Evolutionary conservation across 2,329 filamentous ascomycete genomes (phyloP).

Genomic region (Neoscytalidium dimidiatum): DNA sequence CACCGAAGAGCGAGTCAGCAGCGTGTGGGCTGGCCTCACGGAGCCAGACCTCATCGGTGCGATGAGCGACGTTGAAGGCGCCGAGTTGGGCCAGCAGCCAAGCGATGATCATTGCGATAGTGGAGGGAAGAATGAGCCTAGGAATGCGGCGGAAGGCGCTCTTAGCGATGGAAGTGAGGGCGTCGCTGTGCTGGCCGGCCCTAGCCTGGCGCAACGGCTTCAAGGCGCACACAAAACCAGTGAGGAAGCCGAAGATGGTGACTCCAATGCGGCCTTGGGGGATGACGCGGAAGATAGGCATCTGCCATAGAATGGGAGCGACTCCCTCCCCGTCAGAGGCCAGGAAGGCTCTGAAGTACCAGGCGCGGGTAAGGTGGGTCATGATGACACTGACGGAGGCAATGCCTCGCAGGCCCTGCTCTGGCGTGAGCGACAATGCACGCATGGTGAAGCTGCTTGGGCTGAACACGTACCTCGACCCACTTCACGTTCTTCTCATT

Average conservation of each 20-base stretch:
- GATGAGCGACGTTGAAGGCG: conserved; percentile 50
- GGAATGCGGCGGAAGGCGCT: conserved; percentile 57
- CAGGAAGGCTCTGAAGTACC: conserved; percentile 55
- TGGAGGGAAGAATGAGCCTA: conserved; percentile 54
- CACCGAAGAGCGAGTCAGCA: conserved; percentile 46
- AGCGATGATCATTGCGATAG: conserved; percentile 53
- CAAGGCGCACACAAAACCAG: conserved; percentile 58
- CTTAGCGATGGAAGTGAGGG: conserved; percentile 52
- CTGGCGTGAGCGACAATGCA: conserved; percentile 4
- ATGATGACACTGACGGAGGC: conserved; percentile 56
- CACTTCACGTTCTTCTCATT: conserved; percentile 42
- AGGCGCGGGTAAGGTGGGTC: conserved; percentile 55
- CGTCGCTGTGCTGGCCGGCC: conserved; percentile 45
- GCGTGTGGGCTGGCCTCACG: conserved; percentile 51
- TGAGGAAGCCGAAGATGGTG: conserved; percentile 59
- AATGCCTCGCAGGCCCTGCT: conserved; percentile 54
- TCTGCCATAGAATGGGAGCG: conserved; percentile 50
- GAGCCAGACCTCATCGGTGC: conserved; percentile 55
- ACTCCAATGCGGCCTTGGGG: conserved; percentile 58
- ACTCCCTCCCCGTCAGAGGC: conserved; percentile 46
- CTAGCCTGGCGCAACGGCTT: conserved; percentile 56
- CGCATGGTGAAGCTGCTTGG: background rate
- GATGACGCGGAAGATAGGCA: conserved; percentile 57
- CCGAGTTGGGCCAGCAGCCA: conserved; percentile 53
- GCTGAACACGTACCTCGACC: conserved; percentile 38